Conservation (phyloP, 441 rosid species). For the Gossypium trilobum region DNA sequence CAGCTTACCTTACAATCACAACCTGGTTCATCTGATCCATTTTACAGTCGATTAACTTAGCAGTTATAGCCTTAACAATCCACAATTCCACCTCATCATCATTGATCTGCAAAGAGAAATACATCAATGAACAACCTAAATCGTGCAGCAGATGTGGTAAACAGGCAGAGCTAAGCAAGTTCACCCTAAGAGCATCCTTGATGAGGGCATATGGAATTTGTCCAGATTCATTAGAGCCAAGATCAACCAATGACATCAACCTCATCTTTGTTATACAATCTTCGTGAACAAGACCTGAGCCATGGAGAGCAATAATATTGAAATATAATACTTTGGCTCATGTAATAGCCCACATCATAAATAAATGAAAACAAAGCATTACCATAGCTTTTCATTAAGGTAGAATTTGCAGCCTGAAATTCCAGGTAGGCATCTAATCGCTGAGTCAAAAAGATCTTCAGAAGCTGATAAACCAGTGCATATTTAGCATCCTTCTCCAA, state of each 20-base stretch:
- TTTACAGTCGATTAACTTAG: slow-evolving; percentile 68
- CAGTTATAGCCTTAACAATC: slow-evolving; percentile 87
- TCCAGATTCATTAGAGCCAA: slow-evolving; percentile 68
- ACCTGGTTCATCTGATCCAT: slow-evolving; percentile 95
- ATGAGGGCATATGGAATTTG: slow-evolving; percentile 62
- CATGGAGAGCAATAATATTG: slow-evolving; percentile 2
- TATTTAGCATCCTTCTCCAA: slow-evolving; percentile 72
- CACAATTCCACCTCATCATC: slow-evolving; percentile 80
- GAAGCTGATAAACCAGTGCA: slow-evolving; percentile 68
- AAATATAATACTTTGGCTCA: background rate
- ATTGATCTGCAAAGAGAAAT: slow-evolving; percentile 42
- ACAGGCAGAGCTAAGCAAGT: slow-evolving; percentile 2
- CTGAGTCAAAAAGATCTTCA: slow-evolving; percentile 74
- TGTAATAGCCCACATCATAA: background rate
- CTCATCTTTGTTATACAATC: slow-evolving; percentile 91
- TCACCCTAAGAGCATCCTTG: slow-evolving; percentile 68
- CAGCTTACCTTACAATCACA: slow-evolving; percentile 58
- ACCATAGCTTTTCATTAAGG: slow-evolving; percentile 67
- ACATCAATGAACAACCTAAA: background rate
- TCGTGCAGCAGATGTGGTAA: background rate
- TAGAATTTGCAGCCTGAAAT: slow-evolving; percentile 65
- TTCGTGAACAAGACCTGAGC: slow-evolving; percentile 78
- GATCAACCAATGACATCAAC: slow-evolving; percentile 81
- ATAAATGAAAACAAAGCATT: slow-evolving; percentile 9
- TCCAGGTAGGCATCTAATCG: slow-evolving; percentile 68